Evolutionary conservation across 352 stramenopile species (phyloP), one percentile per base, ranked within the genome.

Genomic region (Phytopythium oedochilum): DNA sequence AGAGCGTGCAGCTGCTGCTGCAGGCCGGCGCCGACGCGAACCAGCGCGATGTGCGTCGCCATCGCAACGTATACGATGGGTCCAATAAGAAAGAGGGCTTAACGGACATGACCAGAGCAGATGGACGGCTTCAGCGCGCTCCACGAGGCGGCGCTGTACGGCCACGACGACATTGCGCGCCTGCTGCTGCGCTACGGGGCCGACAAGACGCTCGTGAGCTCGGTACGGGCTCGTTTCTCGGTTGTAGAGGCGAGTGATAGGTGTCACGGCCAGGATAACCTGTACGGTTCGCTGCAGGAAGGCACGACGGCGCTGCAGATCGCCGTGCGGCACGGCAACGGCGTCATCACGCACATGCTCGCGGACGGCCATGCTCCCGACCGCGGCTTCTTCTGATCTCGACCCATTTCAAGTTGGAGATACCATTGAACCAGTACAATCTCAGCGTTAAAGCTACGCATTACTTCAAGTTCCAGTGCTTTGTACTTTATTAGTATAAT

Each of bases 91-190:
- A 18, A 3, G 5, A 17, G 17, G 2, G 22, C 31, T 11, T 47
- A 28, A 47, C 25, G 0, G 17, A 12, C n/a, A 18, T 1, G 46
- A 25, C 28, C 0, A 18, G 18, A 8, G 15, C n/a, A 90, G 79
- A 81, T 73, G 1, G 79, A 90, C 47, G 79, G 77, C 52, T 88
- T 87, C 52, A 87, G 71, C 42, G 70, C 79, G 26, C 60, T 90
- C 12, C 79, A 90, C 23, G 79, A 90, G 59, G 77, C 77, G 14
- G 77, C 79, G n/a, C 79, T 90, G 28, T 64, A 55, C 3, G 79
- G 79, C 9, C 59, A 82, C 57, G 71, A 87, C 54, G 72, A 90
- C 42, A 73, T 90, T 26, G 77, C 71, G 39, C 66, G 79, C 5
- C 59, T 88, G 11, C 59, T 90, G 25, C 59, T 90, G 42, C 66